Evolutionary conservation across 2,329 filamentous ascomycete genomes (phyloP).

Genomic region (Fonsecaea nubica): DNA sequence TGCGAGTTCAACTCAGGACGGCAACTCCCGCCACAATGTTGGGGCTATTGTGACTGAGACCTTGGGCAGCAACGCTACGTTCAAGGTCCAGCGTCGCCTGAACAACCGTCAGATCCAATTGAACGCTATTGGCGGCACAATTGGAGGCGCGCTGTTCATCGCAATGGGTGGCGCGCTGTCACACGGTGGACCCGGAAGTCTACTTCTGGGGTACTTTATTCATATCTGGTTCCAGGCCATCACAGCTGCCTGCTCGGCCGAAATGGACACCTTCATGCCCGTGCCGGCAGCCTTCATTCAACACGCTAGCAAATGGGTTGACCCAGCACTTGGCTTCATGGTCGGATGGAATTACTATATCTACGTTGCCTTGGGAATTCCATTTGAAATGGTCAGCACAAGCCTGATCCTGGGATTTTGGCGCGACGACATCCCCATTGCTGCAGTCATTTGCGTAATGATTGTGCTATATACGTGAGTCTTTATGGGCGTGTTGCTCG

Average conservation of each 20-base stretch:
- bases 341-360: conserved; percentile 56
- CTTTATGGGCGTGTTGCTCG: too few relatives aligned
- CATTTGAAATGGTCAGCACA: conserved; percentile 67
- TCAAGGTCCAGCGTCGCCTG: too few relatives aligned
- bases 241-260: conserved; percentile 47
- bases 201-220: conserved; percentile 45
- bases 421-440: conserved; percentile 41
- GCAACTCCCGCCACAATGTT: too few relatives aligned
- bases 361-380: conserved; percentile 46
- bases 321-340: conserved; percentile 52
- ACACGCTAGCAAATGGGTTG: conserved; percentile 48
- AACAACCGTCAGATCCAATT: too few relatives aligned
- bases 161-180: conserved; percentile 45
- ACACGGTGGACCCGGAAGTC: conserved; percentile 44
- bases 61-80: too few relatives aligned
- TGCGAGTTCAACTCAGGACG: too few relatives aligned
- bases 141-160: conserved; percentile 47
- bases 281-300: conserved; percentile 49
- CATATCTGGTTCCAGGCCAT: not conserved
- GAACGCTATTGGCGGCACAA: too few relatives aligned
- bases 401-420: conserved; percentile 68
- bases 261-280: conserved; percentile 50
- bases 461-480: conserved; percentile 39
- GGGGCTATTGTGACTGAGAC: too few relatives aligned
- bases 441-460: conserved; percentile 40